A percentile compares a stretch with the other conserved stretches of the same genome.
Conservation (phyloP, 768 basidiomycete species). For the Mycena amicta region DNA sequence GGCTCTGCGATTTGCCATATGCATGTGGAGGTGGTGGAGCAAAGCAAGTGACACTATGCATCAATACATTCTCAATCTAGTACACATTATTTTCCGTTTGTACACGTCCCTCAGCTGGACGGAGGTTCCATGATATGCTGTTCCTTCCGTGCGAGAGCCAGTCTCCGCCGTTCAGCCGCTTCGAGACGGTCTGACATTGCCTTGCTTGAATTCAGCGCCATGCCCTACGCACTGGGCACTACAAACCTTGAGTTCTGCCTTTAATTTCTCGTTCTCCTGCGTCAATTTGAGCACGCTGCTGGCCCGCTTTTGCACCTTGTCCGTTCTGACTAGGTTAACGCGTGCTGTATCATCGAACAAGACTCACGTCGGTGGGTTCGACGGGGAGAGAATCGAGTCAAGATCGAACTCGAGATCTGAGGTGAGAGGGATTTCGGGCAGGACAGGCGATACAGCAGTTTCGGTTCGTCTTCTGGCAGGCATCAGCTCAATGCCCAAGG, state of each 20-base stretch:
- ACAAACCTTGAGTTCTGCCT: slow-evolving; percentile 58
- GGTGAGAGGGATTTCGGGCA: slow-evolving; percentile 57
- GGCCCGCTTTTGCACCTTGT: slow-evolving; percentile 67
- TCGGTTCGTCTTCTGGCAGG: not conserved
- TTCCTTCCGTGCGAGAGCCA: slow-evolving; percentile 44
- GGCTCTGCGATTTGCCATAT: slow-evolving; percentile 45
- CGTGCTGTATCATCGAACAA: slow-evolving; percentile 5
- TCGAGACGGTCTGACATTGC: slow-evolving; percentile 76
- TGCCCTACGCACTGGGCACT: too few species aligned
- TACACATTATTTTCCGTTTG: slow-evolving; percentile 15
- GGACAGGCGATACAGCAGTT: slow-evolving; percentile 26
- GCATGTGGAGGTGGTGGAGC: slow-evolving; percentile 5
- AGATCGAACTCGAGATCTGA: slow-evolving; percentile 48
- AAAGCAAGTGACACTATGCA: too few species aligned
- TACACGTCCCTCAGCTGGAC: slow-evolving; percentile 26
- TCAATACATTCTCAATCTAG: too few species aligned
- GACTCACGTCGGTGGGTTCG: slow-evolving; percentile 49
- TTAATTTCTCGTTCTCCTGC: slow-evolving; percentile 79
- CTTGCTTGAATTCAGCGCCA: slow-evolving; percentile 20
- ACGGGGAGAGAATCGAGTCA: slow-evolving; percentile 42
- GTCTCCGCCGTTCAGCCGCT: slow-evolving; percentile 68
- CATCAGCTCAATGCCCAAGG: not conserved
- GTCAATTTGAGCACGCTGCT: slow-evolving; percentile 77
- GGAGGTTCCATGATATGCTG: slow-evolving; percentile 33
- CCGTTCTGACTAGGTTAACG: slow-evolving; percentile 32